Base-by-base conservation (phyloP, 1,284 basidiomycete genomes). In the Ustilago xerochloae region DNA sequence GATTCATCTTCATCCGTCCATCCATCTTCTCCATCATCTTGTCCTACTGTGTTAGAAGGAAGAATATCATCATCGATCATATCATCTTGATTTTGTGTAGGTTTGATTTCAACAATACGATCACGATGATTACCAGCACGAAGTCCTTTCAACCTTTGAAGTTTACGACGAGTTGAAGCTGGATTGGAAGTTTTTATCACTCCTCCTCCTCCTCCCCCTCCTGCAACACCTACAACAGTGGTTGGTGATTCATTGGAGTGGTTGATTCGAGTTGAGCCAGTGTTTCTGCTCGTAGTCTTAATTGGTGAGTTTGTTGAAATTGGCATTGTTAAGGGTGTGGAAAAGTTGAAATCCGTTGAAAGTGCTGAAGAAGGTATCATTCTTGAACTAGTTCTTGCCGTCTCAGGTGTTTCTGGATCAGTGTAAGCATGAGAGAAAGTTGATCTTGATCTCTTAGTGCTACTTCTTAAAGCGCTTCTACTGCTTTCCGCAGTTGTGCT, bases 1-100 rank as follows among this genome's bases (percentile, higher is more conserved):
- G 15, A 39, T 0, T 48, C 49, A 0, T 73, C 70, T n/a, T 73
- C 70, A 30, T 73, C 70, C 2, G 70, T 73, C 70, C 70, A 73
- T 2, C 59, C 69, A 41, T 61, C 59, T 10, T n/a, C 55, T 5
- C 48, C 50, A 8, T 20, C 52, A 3, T 62, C 58, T 7, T 63
- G 46, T 20, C 15, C 47, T 4, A n/a, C n/a, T n/a, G n/a, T n/a
- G n/a, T n/a, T n/a, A n/a, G n/a, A n/a, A n/a, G n/a, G n/a, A n/a
- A n/a, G 41, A n/a, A 38, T 16, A 7, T 38, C 12, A n/a, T 47
- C 51, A 3, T 53, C 49, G 3, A 51, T 38, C 64, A 67, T 67
- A 16, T 51, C 63, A 28, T 67, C 52, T 4, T 43, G 10, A 1
- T 24, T 35, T 7, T 16, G 20, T n/a, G 8, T 26, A n/a, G 30